These are phyloP conservation scores for Mortierella sp. DNA, from an alignment of 371 early-diverging fungal genomes.

Conservation along the genomic window DNA sequence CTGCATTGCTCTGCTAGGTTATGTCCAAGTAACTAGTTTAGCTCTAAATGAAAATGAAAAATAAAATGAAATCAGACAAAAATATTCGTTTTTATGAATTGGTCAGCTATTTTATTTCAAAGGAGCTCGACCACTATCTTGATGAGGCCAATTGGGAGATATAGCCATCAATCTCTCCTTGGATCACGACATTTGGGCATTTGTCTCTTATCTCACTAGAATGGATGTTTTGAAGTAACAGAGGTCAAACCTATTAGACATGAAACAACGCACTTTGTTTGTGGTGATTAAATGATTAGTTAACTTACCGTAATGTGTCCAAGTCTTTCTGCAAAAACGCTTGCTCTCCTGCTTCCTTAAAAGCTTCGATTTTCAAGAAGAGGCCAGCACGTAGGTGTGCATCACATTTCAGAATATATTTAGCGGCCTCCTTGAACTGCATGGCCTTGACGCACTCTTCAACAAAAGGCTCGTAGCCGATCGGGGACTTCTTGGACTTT, in stretches of 20 bases:
- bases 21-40: background rate
- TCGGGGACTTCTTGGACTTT: constrained; percentile 84
- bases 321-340: constrained; percentile 78
- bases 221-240: background rate
- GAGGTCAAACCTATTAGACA: background rate
- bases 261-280: too few species aligned
- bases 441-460: constrained; percentile 84
- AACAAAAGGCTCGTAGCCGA: constrained; percentile 90
- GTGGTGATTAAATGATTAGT: too few species aligned
- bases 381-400: constrained; percentile 73
- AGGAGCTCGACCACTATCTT: constrained; percentile 10
- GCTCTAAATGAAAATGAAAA: background rate
- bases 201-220: constrained; percentile 53
- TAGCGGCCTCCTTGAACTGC: constrained; percentile 83
- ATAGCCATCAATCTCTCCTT: constrained; percentile 46
- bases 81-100: too few species aligned
- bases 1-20: background rate
- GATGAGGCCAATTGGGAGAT: constrained; percentile 39
- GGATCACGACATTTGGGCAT: constrained; percentile 40
- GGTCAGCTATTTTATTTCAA: background rate
- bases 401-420: constrained; percentile 85
- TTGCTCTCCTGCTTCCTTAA: constrained; percentile 83
- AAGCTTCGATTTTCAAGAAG: constrained; percentile 82
- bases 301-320: constrained; percentile 71
- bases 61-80: background rate